Evolutionary conservation across 805 yeast species (phyloP).

Genomic region (Myxozyma mucilagina): DNA sequence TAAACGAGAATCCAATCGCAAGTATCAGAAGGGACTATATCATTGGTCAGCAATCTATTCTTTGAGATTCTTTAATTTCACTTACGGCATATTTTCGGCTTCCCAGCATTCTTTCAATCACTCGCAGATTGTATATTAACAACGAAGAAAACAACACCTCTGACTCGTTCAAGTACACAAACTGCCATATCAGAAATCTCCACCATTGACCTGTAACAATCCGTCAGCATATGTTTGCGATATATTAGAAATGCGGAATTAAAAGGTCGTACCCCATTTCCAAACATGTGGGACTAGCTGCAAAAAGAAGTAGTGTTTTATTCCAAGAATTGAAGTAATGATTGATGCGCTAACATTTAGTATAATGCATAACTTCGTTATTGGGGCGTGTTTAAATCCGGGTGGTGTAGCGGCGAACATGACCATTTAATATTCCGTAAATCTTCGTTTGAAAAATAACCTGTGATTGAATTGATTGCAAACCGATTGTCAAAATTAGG

Average conservation of each 20-base stretch:
- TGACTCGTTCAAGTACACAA: slow-evolving; percentile 39
- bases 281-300: slow-evolving; percentile 42
- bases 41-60: too few species aligned
- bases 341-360: slow-evolving; percentile 39
- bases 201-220: slow-evolving; percentile 40
- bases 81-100: slow-evolving; percentile 42
- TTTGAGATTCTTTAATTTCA: background rate
- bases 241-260: background rate
- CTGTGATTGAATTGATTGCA: too few species aligned
- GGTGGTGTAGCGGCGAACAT: slow-evolving; percentile 44
- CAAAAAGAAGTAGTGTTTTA: slow-evolving; percentile 42
- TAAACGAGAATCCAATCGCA: slow-evolving; percentile 28
- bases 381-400: slow-evolving; percentile 44
- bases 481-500: too few species aligned
- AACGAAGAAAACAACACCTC: slow-evolving; percentile 44
- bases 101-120: slow-evolving; percentile 44
- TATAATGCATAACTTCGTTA: slow-evolving; percentile 38
- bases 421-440: background rate
- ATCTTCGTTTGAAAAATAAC: background rate
- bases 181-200: slow-evolving; percentile 40
- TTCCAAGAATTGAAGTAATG: slow-evolving; percentile 41
- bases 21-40: slow-evolving; percentile 31
- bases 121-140: slow-evolving; percentile 44
- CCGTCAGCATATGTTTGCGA: slow-evolving; percentile 6
- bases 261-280: slow-evolving; percentile 35